Evolutionary conservation across 2,329 filamentous ascomycete species (phyloP), one percentile per base, ranked within the genome.

Genomic region (Podosphaera fusca): DNA sequence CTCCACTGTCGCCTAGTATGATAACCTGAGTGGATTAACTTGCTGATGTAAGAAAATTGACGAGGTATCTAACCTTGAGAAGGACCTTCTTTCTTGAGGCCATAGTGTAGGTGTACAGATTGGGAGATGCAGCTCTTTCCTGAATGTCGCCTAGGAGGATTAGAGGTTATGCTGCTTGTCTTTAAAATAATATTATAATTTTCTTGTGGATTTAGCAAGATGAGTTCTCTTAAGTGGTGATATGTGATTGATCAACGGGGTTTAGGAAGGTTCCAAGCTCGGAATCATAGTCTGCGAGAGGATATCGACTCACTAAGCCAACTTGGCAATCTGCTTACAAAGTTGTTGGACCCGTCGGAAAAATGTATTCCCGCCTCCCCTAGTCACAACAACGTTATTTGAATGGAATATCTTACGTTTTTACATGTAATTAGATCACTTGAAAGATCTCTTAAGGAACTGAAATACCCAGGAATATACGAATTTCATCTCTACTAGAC

Each of bases 1-100:
- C 92, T 74, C 92, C 92, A 72, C 90, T 96, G 72, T 98, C 92
- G 66, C 92, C 92, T 65, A 98, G 83, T 73, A 98, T 96, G 68
- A 98, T 98, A 68, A 98, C 89, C 90, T 96, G 66, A 14, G 30
- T 12, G 33, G 5, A 21, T 6, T 35, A n/a, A 35, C n/a, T 34
- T 31, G 14, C n/a, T 53, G 14, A 57, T 12, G 10, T 40, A 8
- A 53, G 36, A 47, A 29, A n/a, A 47, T 34, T 35, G 30, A 2
- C 3, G 34, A 45, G 9, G 29, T 2, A 6, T 35, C 65, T 60
- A 71, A 82, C 80, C 77, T 83, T 83, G 63, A 83, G 72, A 61
- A 83, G 71, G 61, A 82, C 79, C 75, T 83, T 83, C 77, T 82
- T 83, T 66, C 76, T 73, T 63, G 76, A 76, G 61, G 77, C 72